Base-by-base conservation (phyloP, 2,329 filamentous ascomycete species). In the Cercospora sesami region DNA sequence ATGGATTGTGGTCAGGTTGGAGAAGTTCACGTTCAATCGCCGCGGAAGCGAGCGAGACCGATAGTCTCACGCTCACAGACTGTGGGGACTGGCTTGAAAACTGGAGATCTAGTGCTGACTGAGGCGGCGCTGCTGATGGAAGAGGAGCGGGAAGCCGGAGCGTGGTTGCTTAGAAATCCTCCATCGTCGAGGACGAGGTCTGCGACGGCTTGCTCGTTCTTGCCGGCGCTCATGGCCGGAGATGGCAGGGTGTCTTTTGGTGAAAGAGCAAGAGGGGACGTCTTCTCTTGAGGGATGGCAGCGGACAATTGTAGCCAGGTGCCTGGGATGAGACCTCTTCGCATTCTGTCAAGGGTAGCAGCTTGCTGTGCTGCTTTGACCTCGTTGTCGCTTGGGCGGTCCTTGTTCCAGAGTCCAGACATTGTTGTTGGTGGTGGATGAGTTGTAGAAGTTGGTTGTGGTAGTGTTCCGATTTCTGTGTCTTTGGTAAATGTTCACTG, bases 271-370 rank as follows among this genome's bases (percentile, higher is more conserved):
- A 68, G 51, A 53, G 61, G 65, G 0, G 48, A 28, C 0, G 53
- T 58, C 59, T 68, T 68, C 59, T 63, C 67, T 45, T 55, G 42
- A 18, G 59, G 42, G n/a, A 33, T 28, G 12, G 63, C 60, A 21
- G 68, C 68, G 14, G 70, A 70, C 16, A 72, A 65, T 48, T 67
- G 63, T 18, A 72, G 67, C 70, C 70, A 72, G 14, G 68, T 72
- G 36, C 70, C 70, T 21, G 70, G 66, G 31, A 70, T 31, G 23
- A 68, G 63, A 48, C 68, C 67, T 31, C 36, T 48, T 45, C 65
- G 66, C 30, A 66, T 57, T 42, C 53, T 66, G 30, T 69, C 60
- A 23, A 68, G 30, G 18, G 60, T 64, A 30, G 63, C 55, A 33
- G 63, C 62, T 31, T 68, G 66, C n/a, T 63, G 42, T 21, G 66